Evolutionary conservation across 768 basidiomycete genomes (phyloP).

Genomic region (Hygrocybe punicea): DNA sequence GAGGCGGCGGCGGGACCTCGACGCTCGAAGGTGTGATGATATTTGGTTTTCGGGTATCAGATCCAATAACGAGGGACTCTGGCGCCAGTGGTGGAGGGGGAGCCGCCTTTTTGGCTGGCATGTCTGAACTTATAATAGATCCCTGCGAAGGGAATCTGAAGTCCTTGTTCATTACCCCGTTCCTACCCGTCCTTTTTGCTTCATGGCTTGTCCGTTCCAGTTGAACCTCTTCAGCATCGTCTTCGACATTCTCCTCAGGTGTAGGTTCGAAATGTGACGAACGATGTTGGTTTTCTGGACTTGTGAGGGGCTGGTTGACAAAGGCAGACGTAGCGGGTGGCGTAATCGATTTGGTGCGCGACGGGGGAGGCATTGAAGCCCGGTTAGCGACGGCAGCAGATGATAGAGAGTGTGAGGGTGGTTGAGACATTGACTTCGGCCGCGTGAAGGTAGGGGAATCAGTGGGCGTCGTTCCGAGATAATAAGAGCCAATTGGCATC

Average conservation of each 20-base stretch:
- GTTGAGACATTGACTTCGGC: conserved; percentile 77
- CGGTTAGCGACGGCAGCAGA: conserved; percentile 46
- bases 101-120: conserved; percentile 16
- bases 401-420: conserved; percentile 50
- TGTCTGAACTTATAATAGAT: conserved; percentile 29
- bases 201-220: conserved; percentile 27
- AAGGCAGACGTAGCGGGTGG: conserved; percentile 39
- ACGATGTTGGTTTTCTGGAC: conserved; percentile 18
- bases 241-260: conserved; percentile 44
- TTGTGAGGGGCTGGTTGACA: conserved; percentile 39
- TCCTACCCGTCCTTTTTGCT: conserved; percentile 47
- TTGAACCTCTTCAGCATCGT: conserved; percentile 30
- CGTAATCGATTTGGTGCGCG: conserved; percentile 45
- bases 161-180: conserved; percentile 73
- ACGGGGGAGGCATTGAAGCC: conserved; percentile 64
- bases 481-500: conserved; percentile 80
- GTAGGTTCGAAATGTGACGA: conserved; percentile 45
- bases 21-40: conserved; percentile 60
- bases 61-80: neutral
- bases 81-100: conserved; percentile 19
- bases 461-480: conserved; percentile 66
- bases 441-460: conserved; percentile 45
- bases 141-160: conserved; percentile 64
- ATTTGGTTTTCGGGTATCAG: conserved; percentile 17
- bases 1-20: conserved; percentile 78